Conservation (phyloP, 2,329 filamentous ascomycete species). For the Hypoxylon sp. region DNA sequence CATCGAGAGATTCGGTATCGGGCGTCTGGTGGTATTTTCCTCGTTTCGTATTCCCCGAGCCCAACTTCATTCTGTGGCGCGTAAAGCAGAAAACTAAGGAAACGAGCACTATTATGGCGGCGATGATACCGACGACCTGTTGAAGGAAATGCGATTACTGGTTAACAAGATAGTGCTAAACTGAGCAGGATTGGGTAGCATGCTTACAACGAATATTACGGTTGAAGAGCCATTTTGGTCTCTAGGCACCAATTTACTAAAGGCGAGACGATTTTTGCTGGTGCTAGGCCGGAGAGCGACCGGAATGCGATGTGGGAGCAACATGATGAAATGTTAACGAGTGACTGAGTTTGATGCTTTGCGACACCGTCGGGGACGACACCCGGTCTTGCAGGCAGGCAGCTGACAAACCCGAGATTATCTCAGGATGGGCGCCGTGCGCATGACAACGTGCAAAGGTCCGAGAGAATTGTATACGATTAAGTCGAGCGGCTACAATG, state of each 20-base stretch:
- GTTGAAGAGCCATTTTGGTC: slow-evolving; percentile 22
- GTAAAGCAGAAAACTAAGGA: slow-evolving; percentile 38
- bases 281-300: slow-evolving; percentile 39
- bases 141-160: not conserved
- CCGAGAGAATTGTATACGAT: slow-evolving; percentile 6
- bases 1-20: slow-evolving; percentile 38
- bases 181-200: not conserved
- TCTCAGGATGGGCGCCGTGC: slow-evolving; percentile 34
- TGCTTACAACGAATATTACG: slow-evolving; percentile 42
- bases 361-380: slow-evolving; percentile 25
- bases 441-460: slow-evolving; percentile 34
- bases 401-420: slow-evolving; percentile 38
- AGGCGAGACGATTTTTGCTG: slow-evolving; percentile 5
- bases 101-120: slow-evolving; percentile 40
- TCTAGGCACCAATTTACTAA: slow-evolving; percentile 25
- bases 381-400: slow-evolving; percentile 31
- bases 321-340: slow-evolving; percentile 47
- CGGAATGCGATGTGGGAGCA: slow-evolving; percentile 48
- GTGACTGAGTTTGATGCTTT: slow-evolving; percentile 40
- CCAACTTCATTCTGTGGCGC: slow-evolving; percentile 19
- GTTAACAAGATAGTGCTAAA: slow-evolving; percentile 13
- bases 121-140: slow-evolving; percentile 46
- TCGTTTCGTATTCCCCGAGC: slow-evolving; percentile 51
- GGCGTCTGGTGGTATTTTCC: slow-evolving; percentile 53
- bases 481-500: slow-evolving; percentile 1